phyloP scores from a whole-genome alignment of 768 basidiomycete species.

The Mycena polygramma region DNA sequence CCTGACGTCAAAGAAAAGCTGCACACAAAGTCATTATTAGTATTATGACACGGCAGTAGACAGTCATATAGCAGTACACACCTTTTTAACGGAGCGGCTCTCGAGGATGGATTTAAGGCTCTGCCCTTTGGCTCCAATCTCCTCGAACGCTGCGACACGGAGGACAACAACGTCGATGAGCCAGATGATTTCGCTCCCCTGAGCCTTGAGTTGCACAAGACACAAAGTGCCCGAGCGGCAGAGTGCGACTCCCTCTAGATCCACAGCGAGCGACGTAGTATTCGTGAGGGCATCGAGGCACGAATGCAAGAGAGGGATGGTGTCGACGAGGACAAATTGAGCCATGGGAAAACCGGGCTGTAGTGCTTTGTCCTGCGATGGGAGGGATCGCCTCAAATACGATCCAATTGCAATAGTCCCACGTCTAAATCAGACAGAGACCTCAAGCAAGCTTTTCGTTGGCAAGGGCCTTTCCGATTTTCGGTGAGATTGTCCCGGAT shows the following conservation, averaged over 20 bases:
- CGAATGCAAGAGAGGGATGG: slow-evolving; percentile 16
- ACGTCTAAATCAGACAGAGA: too few relatives aligned
- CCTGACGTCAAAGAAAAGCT: slow-evolving; percentile 52
- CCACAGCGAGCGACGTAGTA: slow-evolving; percentile 45
- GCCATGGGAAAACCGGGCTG: neutral
- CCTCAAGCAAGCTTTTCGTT: too few relatives aligned
- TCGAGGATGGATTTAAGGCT: slow-evolving; percentile 43
- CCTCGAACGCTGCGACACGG: slow-evolving; percentile 45
- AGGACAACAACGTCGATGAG: slow-evolving; percentile 52
- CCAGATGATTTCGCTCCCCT: slow-evolving; percentile 46
- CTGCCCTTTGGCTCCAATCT: slow-evolving; percentile 39
- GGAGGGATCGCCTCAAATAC: too few relatives aligned
- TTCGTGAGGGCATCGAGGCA: slow-evolving; percentile 18
- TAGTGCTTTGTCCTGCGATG: too few relatives aligned
- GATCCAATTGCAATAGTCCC: too few relatives aligned
- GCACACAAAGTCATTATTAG: neutral
- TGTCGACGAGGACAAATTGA: slow-evolving; percentile 28
- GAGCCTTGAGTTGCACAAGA: slow-evolving; percentile 48
- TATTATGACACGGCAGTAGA: neutral
- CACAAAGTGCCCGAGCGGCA: slow-evolving; percentile 47
- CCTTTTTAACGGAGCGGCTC: slow-evolving; percentile 41
- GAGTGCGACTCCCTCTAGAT: slow-evolving; percentile 52
- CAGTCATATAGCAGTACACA: slow-evolving; percentile 1
- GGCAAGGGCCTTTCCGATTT: too few relatives aligned
- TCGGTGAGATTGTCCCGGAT: too few relatives aligned